phyloP scores from a whole-genome alignment of 208 protist species.

The Leishmania braziliensis region DNA sequence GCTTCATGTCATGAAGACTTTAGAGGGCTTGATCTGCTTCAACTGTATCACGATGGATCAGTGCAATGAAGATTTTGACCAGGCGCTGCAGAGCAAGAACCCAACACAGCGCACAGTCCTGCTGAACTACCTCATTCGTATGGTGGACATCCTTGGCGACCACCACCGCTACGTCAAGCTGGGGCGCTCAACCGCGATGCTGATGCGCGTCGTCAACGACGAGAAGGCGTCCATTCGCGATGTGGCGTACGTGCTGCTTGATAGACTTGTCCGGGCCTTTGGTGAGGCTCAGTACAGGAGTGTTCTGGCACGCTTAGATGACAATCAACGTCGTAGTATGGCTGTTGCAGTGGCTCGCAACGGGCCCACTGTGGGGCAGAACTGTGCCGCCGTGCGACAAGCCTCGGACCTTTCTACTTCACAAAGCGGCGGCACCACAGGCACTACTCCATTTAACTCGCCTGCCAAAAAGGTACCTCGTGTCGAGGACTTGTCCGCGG shows the following conservation, averaged over 20 bases:
- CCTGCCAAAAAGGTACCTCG: slow-evolving; percentile 66
- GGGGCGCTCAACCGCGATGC: slow-evolving; percentile 39
- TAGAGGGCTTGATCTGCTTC: slow-evolving; percentile 76
- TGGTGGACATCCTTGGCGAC: slow-evolving; percentile 55
- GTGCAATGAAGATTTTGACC: slow-evolving; percentile 84
- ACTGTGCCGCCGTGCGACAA: neutral
- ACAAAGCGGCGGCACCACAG: slow-evolving; percentile 8
- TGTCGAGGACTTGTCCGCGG: slow-evolving; percentile 32
- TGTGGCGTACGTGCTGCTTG: slow-evolving; percentile 58
- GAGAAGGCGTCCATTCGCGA: slow-evolving; percentile 83
- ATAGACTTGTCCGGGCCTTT: slow-evolving; percentile 53
- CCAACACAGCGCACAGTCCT: slow-evolving; percentile 76
- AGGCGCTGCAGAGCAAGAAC: slow-evolving; percentile 72
- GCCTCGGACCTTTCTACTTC: slow-evolving; percentile 5
- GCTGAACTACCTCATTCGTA: slow-evolving; percentile 62
- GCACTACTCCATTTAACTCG: slow-evolving; percentile 49
- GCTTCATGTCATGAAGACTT: slow-evolving; percentile 74
- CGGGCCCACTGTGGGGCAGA: slow-evolving; percentile 17
- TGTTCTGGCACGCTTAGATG: slow-evolving; percentile 67
- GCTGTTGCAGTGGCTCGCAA: slow-evolving; percentile 26
- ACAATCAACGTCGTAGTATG: slow-evolving; percentile 73
- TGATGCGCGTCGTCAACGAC: slow-evolving; percentile 81
- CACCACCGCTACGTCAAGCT: slow-evolving; percentile 49
- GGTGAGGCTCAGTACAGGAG: slow-evolving; percentile 53
- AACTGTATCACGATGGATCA: slow-evolving; percentile 84